phyloP scores from a whole-genome alignment of 2,329 filamentous ascomycete species.

The Chaetothyriales sp. region DNA sequence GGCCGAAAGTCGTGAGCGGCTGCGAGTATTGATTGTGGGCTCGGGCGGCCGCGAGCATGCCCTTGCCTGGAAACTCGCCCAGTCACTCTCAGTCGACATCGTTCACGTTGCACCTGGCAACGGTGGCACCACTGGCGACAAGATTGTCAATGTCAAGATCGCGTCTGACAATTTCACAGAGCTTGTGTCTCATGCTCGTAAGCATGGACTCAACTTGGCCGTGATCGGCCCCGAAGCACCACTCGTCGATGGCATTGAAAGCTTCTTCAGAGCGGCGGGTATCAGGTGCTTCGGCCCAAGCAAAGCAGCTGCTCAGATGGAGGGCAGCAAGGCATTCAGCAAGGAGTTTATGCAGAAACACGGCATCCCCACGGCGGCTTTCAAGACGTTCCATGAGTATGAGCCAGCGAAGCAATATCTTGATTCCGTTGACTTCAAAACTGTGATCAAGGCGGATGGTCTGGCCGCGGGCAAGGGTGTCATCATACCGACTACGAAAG shows the following conservation, averaged over 20 bases:
- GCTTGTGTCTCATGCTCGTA: slow-evolving; percentile 61
- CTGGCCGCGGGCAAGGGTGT: slow-evolving; percentile 93
- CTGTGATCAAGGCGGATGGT: slow-evolving; percentile 90
- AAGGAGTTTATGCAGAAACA: slow-evolving; percentile 96
- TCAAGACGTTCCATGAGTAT: slow-evolving; percentile 76
- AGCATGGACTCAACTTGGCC: slow-evolving; percentile 64
- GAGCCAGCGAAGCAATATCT: slow-evolving; percentile 61
- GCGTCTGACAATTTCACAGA: slow-evolving; percentile 63
- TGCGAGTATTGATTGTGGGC: slow-evolving; percentile 73
- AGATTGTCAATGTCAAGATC: slow-evolving; percentile 61
- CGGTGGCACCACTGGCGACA: slow-evolving; percentile 60
- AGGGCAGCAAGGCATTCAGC: slow-evolving; percentile 92
- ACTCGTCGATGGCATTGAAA: slow-evolving; percentile 80
- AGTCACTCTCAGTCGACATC: slow-evolving; percentile 63
- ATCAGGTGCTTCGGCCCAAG: slow-evolving; percentile 79
- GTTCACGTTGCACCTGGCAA: slow-evolving; percentile 65
- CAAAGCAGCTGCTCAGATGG: slow-evolving; percentile 71
- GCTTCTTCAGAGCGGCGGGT: slow-evolving; percentile 60
- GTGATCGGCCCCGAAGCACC: slow-evolving; percentile 86
- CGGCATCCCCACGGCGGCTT: slow-evolving; percentile 78
- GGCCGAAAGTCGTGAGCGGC: slow-evolving; percentile 24
- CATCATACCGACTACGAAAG: slow-evolving; percentile 67
- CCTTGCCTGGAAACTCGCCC: slow-evolving; percentile 81
- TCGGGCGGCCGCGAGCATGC: slow-evolving; percentile 92
- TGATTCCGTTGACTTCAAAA: slow-evolving; percentile 53